Conservation (phyloP, 1,284 basidiomycete genomes). For the Ustilago vetiveriae region DNA sequence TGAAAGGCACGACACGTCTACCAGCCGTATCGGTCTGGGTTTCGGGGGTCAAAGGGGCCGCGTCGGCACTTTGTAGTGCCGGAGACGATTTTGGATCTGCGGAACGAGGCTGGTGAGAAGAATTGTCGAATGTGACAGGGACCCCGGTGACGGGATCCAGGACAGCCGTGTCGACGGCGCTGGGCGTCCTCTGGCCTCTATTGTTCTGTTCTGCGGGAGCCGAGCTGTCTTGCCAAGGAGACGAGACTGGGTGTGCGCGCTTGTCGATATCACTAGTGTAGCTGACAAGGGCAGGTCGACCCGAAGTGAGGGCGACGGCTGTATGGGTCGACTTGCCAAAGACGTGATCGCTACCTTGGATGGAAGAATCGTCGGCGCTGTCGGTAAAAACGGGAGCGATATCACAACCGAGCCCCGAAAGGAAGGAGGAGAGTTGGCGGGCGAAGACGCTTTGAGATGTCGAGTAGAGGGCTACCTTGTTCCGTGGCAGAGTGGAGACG, state of each 20-base stretch:
- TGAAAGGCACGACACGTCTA: slow-evolving; percentile 44
- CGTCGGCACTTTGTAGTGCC: neutral
- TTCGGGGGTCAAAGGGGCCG: neutral
- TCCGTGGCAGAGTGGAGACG: slow-evolving; percentile 17
- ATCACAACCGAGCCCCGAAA: slow-evolving; percentile 34
- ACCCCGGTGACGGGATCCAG: slow-evolving; percentile 56
- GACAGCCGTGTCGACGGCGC: slow-evolving; percentile 49
- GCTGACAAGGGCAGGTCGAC: slow-evolving; percentile 46
- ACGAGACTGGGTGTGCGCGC: slow-evolving; percentile 7
- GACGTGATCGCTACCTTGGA: slow-evolving; percentile 8
- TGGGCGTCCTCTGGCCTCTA: too few species aligned
- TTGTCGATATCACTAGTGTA: slow-evolving; percentile 48
- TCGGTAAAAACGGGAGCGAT: slow-evolving; percentile 38
- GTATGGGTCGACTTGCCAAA: slow-evolving; percentile 37
- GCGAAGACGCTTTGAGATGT: slow-evolving; percentile 35
- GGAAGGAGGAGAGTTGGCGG: slow-evolving; percentile 20
- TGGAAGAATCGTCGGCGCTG: slow-evolving; percentile 18
- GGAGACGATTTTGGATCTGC: neutral
- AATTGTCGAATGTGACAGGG: slow-evolving; percentile 43
- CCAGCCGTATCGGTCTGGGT: slow-evolving; percentile 11
- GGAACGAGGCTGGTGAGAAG: neutral
- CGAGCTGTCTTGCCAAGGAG: neutral
- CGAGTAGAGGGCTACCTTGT: slow-evolving; percentile 50
- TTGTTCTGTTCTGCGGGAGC: neutral
- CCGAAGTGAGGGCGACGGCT: slow-evolving; percentile 47